phyloP scores from a whole-genome alignment of 2,329 filamentous ascomycete genomes.

The Alternaria sp. region DNA sequence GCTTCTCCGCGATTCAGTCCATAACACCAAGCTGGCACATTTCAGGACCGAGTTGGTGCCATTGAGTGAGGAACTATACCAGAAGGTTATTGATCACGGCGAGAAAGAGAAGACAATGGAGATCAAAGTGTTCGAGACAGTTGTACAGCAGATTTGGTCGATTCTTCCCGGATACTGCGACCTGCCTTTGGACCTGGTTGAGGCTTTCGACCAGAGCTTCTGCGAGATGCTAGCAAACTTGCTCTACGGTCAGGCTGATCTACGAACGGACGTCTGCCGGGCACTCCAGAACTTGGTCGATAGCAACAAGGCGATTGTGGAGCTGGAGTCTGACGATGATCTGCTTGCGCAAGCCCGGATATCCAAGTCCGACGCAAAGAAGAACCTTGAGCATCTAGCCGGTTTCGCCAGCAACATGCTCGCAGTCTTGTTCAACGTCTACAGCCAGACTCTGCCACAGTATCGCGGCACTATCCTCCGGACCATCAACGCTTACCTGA shows the following conservation, averaged over 20 bases:
- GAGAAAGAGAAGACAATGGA: conserved; percentile 89
- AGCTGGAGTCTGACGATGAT: conserved; percentile 72
- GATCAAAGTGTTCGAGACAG: conserved; percentile 95
- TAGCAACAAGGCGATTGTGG: conserved; percentile 82
- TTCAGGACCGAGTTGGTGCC: conserved; percentile 88
- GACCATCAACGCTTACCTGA: conserved; percentile 93
- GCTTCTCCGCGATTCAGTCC: conserved; percentile 84
- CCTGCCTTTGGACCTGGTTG: conserved; percentile 73
- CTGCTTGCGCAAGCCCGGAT: conserved; percentile 79
- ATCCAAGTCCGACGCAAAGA: conserved; percentile 73
- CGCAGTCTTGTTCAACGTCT: conserved; percentile 98
- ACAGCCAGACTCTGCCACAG: conserved; percentile 93
- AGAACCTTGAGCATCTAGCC: conserved; percentile 82
- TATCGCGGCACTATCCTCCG: conserved; percentile 89
- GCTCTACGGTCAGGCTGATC: conserved; percentile 87
- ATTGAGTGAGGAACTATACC: conserved; percentile 87
- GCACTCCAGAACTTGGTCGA: conserved; percentile 87
- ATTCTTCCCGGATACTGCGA: conserved; percentile 94
- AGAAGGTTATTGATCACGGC: conserved; percentile 83
- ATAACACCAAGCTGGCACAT: conserved; percentile 84
- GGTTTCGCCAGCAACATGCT: conserved; percentile 85
- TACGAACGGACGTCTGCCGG: conserved; percentile 86
- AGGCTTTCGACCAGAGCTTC: conserved; percentile 84
- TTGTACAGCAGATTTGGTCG: conserved; percentile 95
- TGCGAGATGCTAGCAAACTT: conserved; percentile 91